Evolutionary conservation across 495 filamentous ascomycete species (phyloP).

Genomic region (Lophiotrema nucula): DNA sequence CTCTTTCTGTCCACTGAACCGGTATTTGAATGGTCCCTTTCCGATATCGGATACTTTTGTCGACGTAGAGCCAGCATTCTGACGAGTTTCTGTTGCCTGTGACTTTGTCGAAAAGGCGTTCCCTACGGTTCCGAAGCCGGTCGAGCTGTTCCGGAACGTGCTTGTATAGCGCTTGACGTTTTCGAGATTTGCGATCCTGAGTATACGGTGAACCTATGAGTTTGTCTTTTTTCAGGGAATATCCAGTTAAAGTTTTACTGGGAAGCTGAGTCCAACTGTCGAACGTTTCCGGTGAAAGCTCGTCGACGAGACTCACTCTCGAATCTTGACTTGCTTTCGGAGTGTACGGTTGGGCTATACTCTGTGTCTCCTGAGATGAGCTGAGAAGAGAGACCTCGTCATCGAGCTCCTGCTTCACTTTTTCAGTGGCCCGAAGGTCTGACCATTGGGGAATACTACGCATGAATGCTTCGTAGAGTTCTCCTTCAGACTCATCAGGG

Average conservation of each 20-base stretch:
- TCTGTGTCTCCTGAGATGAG: not conserved
- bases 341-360: not conserved
- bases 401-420: not conserved
- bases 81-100: not conserved
- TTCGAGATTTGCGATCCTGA: not conserved
- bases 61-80: conserved; percentile 13
- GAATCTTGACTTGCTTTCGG: not conserved
- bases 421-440: not conserved
- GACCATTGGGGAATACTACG: not conserved
- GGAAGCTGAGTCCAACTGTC: no score
- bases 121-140: not conserved
- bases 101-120: not conserved
- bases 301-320: not conserved
- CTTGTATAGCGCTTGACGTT: not conserved
- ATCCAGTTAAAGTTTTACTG: no score
- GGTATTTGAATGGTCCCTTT: conserved; percentile 2
- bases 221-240: not conserved
- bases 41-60: not conserved
- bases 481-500: not conserved
- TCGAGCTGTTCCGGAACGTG: not conserved
- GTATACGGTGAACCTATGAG: not conserved
- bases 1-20: not conserved
- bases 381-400: not conserved
- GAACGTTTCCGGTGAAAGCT: not conserved
- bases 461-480: not conserved